phyloP scores from a whole-genome alignment of 768 basidiomycete species.

The Termitomyces sp. region DNA sequence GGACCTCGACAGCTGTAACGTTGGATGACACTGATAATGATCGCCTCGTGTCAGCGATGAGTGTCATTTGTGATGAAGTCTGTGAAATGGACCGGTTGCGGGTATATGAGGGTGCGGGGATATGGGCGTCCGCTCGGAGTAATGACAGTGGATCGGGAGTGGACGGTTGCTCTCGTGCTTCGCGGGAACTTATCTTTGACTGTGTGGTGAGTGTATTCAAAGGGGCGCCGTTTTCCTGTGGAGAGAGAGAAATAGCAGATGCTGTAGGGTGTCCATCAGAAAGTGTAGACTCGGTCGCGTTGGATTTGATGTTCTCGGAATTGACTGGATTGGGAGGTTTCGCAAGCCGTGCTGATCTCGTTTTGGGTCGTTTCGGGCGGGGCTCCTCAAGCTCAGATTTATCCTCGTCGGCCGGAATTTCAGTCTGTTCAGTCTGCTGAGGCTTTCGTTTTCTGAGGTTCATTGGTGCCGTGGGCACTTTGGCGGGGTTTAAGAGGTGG shows the following conservation, averaged over 20 bases:
- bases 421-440: conserved; percentile 22
- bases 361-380: conserved; percentile 23
- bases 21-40: conserved; percentile 37
- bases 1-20: conserved; percentile 30
- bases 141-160: conserved; percentile 10
- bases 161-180: conserved; percentile 3
- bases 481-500: conserved; percentile 27
- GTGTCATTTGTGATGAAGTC: conserved; percentile 33
- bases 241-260: background rate
- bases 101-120: conserved; percentile 22
- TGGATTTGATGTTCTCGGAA: conserved; percentile 6
- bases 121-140: conserved; percentile 12
- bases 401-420: conserved; percentile 21
- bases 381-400: conserved; percentile 25
- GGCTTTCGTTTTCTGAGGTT: conserved; percentile 32
- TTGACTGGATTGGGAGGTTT: conserved; percentile 3
- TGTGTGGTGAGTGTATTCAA: background rate
- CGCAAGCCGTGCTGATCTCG: conserved; percentile 7
- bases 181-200: background rate
- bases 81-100: conserved; percentile 37
- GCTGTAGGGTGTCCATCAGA: conserved; percentile 2
- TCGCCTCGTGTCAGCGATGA: conserved; percentile 26
- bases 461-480: conserved; percentile 22
- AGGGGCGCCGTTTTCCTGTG: background rate
- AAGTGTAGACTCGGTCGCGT: background rate